Percentiles rank a stretch among this genome's conserved stretches.
These are phyloP conservation scores for Leishmania arabica DNA, from an alignment of 208 protist species.

Conservation along the genomic window DNA sequence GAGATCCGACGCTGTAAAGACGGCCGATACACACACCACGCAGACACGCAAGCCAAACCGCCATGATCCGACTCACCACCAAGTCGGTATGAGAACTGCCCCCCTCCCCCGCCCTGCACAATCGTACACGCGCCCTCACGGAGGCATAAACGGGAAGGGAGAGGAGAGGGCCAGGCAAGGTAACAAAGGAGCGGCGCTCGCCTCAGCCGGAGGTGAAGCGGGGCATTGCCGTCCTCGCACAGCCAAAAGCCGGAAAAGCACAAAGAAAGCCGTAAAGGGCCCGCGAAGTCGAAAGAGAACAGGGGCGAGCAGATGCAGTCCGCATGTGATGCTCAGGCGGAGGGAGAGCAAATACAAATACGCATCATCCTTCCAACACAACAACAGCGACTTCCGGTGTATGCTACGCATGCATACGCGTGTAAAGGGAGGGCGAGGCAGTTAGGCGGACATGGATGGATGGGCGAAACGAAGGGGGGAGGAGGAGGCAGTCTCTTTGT, in stretches of 20 bases:
- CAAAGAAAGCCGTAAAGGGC: not conserved
- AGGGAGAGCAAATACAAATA: not conserved
- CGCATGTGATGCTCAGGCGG: not conserved
- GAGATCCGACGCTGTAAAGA: not conserved
- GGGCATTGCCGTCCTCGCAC: not conserved
- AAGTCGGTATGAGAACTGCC: not conserved
- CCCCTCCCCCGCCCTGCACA: too few species aligned
- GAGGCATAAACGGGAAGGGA: not conserved
- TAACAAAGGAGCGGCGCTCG: not conserved
- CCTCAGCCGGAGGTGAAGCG: not conserved
- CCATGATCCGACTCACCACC: too few species aligned
- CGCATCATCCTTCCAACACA: not conserved
- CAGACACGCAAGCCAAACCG: not conserved
- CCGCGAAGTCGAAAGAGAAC: not conserved
- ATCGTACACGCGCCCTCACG: not conserved
- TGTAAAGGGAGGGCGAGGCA: not conserved
- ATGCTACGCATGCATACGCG: not conserved
- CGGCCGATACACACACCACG: not conserved
- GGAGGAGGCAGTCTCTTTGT: not conserved
- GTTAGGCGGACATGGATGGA: not conserved
- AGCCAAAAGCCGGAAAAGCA: not conserved
- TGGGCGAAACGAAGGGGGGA: not conserved
- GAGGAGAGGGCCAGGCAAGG: not conserved
- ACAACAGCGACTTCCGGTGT: not conserved
- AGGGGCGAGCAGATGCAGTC: not conserved